Evolutionary conservation across 768 basidiomycete species (phyloP), one percentile per base, ranked within the genome.

Genomic region (Tephrocybe sp.): DNA sequence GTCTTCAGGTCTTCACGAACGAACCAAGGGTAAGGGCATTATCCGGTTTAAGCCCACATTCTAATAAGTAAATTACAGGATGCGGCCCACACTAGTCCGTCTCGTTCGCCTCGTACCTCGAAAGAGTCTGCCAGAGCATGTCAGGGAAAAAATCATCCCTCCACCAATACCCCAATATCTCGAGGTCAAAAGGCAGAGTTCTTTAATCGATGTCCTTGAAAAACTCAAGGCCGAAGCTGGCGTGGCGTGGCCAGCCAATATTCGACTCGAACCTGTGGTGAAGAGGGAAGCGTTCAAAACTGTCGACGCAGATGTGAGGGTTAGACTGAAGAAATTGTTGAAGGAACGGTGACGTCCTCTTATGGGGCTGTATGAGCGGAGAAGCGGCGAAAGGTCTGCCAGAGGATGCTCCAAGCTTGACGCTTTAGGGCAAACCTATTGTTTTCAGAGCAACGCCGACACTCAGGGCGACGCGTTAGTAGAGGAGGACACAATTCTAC

Each of bases 221-320:
- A 55, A 66, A 53, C 66, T 68, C 38, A 69, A 66, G 48, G 60
- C 65, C 37, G 51, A 55, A 15, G 65, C 70, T 24, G 73, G 70
- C 7, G 55, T 63, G 4, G 40, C 50, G 0, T 78, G 75, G 75
- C 76, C 76, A 6, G 46, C 55, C n/a, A 78, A 78, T 58, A 66
- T 78, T 42, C 67, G 75, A 25, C 64, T 78, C 34, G 76, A 78
- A 54, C 72, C 69, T 9, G 67, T 70, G 38, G 59, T 76, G 24
- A 75, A 71, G 61, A 74, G 69, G 56, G 64, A 67, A 31, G 64
- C 57, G 15, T 71, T 74, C 41, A 68, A 66, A 44, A 62, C 57
- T 32, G 73, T 76, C 15, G 62, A 67, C 42, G 67, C 71, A 2
- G 68, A 69, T 37, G 56, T 74, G 13, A 64, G 74, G 53, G 65